phyloP scores from a whole-genome alignment of 768 basidiomycete species.

The Pulveroboletus ravenelii region DNA sequence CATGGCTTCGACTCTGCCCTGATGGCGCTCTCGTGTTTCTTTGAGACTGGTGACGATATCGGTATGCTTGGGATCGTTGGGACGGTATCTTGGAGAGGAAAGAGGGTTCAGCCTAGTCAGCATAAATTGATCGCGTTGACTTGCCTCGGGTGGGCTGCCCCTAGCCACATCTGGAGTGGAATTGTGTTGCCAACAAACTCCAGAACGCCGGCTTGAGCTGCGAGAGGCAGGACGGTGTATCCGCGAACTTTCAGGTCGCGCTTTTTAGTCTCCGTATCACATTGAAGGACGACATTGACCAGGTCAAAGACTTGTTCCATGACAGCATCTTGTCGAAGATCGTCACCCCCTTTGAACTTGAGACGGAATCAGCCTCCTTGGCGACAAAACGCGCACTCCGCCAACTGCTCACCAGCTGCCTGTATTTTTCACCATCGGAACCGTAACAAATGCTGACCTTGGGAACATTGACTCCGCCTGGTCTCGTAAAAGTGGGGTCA shows the following conservation, averaged over 20 bases:
- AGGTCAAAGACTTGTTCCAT: constrained; percentile 98
- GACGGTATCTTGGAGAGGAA: constrained; percentile 53
- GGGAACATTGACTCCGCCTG: constrained; percentile 79
- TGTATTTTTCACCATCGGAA: constrained; percentile 58
- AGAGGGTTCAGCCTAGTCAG: neutral
- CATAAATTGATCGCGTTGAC: constrained; percentile 11
- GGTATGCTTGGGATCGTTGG: constrained; percentile 42
- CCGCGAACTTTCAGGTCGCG: constrained; percentile 72
- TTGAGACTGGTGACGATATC: constrained; percentile 31
- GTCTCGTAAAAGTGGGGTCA: constrained; percentile 49
- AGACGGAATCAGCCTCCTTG: constrained; percentile 2
- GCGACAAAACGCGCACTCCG: neutral
- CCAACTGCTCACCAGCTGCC: constrained; percentile 63
- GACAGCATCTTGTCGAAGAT: constrained; percentile 94
- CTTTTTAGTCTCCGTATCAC: constrained; percentile 70
- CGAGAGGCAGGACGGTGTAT: constrained; percentile 88
- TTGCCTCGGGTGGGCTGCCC: constrained; percentile 56
- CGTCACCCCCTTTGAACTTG: constrained; percentile 94
- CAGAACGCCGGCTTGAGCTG: constrained; percentile 73
- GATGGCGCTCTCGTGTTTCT: constrained; percentile 30
- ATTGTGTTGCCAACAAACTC: constrained; percentile 85
- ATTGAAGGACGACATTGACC: constrained; percentile 70
- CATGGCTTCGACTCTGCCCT: constrained; percentile 29
- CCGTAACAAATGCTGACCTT: constrained; percentile 76
- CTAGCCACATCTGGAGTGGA: constrained; percentile 61